These are phyloP conservation scores for Prosopis cineraria DNA, from an alignment of 306 rosid species.

Conservation along the genomic window DNA sequence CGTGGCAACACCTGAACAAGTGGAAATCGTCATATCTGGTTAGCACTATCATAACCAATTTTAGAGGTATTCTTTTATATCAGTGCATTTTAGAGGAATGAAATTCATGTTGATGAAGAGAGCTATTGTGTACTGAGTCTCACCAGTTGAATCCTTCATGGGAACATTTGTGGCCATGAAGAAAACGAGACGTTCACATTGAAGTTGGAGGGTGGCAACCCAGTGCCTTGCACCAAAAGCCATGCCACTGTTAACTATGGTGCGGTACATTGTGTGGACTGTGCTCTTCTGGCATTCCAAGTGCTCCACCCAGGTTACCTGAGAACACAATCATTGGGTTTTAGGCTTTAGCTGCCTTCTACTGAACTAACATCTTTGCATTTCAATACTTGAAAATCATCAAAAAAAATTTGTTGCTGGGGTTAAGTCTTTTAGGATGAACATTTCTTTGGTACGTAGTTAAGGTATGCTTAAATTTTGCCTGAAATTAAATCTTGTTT, in stretches of 20 bases:
- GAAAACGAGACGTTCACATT: slow-evolving; percentile 76
- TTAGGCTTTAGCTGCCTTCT: not conserved
- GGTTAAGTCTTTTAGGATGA: not conserved
- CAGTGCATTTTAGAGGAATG: not conserved
- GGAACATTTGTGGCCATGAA: slow-evolving; percentile 99
- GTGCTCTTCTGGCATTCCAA: slow-evolving; percentile 84
- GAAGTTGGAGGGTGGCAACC: slow-evolving; percentile 88
- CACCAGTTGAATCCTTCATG: slow-evolving; percentile 76
- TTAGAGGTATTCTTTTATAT: not conserved
- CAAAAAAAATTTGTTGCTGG: not conserved
- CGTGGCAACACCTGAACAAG: slow-evolving; percentile 72
- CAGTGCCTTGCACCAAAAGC: slow-evolving; percentile 98
- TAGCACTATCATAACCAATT: not conserved
- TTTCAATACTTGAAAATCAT: not conserved
- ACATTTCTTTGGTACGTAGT: not conserved
- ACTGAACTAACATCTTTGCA: not conserved
- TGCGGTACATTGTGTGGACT: slow-evolving; percentile 75
- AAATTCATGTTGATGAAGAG: not conserved
- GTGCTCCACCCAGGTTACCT: slow-evolving; percentile 98
- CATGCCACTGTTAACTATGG: slow-evolving; percentile 72
- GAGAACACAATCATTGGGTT: not conserved
- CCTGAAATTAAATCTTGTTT: not conserved
- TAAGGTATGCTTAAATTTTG: not conserved
- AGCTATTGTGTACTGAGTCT: not conserved
- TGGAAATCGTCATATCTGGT: not conserved